Evolutionary conservation across 2,329 filamentous ascomycete genomes (phyloP).

Genomic region (Colletotrichum tofieldiae): DNA sequence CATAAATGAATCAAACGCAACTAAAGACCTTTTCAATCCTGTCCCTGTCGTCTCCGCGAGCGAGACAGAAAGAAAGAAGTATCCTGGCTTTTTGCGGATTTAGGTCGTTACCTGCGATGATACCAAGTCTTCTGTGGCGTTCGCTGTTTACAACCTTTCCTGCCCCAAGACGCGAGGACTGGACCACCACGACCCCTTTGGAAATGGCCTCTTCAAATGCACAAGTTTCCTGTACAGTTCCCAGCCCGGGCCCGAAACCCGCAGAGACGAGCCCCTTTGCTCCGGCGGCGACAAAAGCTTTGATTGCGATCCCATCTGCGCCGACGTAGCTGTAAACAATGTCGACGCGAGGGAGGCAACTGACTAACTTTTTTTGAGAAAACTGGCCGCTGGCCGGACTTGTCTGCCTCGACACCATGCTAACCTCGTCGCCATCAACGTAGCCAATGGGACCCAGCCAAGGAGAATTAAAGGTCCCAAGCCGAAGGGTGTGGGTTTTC

Average conservation of each 20-base stretch:
- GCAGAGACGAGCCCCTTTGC: slow-evolving; percentile 25
- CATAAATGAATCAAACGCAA: background rate
- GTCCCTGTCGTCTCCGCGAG: background rate
- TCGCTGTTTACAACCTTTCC: slow-evolving; percentile 22
- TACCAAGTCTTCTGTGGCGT: background rate
- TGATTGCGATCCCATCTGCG: slow-evolving; percentile 5
- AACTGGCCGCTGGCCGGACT: background rate
- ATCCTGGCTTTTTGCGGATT: slow-evolving; percentile 31
- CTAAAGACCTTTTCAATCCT: background rate
- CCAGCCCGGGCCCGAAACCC: slow-evolving; percentile 19
- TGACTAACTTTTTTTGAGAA: background rate
- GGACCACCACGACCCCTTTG: background rate
- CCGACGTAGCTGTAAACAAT: slow-evolving; percentile 26
- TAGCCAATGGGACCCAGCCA: background rate
- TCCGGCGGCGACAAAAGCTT: background rate
- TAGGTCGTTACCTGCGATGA: slow-evolving; percentile 14
- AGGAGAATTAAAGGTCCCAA: slow-evolving; percentile 27
- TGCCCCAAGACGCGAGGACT: slow-evolving; percentile 18
- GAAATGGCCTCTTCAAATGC: slow-evolving; percentile 11
- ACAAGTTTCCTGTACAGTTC: slow-evolving; percentile 5
- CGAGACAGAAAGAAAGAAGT: slow-evolving; percentile 18
- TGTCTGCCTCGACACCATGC: background rate
- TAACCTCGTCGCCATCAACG: background rate
- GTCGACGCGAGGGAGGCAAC: slow-evolving; percentile 19
- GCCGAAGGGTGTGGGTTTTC: slow-evolving; percentile 30